Base-by-base conservation (phyloP, 345 rosid genomes). In the Sapria himalayana region DNA sequence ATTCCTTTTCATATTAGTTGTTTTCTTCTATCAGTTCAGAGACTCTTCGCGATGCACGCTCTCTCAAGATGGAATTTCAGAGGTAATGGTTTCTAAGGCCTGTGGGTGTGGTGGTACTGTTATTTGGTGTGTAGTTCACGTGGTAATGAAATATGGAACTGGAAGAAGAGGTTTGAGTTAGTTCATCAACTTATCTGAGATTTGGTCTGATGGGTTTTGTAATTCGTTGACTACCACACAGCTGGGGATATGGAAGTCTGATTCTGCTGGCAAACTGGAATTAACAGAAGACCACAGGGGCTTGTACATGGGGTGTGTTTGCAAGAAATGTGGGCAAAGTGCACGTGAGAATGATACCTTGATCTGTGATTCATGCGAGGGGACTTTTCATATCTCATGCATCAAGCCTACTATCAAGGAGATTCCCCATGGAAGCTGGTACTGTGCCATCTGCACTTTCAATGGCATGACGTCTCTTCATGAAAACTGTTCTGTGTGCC, bases 301-400 rank as follows among this genome's bases (percentile, higher is more conserved):
- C 33, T 55, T 39, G 19, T 46, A 42, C 57, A 62, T 51, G 43
- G 56, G 45, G 29, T 57, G 76, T 61, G 46, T 57, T 50, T 74
- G 78, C 64, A 64, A 66, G 55, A 54, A 37, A 20, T 82, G 98
- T 56, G 81, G 74, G 54, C 63, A 53, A 41, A 73, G 70, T 36
- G 86, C 84, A 52, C 75, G 59, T 37, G 79, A 57, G 46, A 60
- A 40, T 59, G 67, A 71, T 39, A 69, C 70, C 51, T 67, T 89
- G 57, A 75, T 79, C 14, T 89, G 95, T 54, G 86, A 79, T 66
- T 77, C 85, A 21, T 89, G 98, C 9, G 93, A 82, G 58, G 79
- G 73, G 43, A 65, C 67, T 54, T 77, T 72, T 61, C 98, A 82
- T 52, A 66, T 82, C 59, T 58, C 77, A 41, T 89, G 95, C 52